Percentiles rank a stretch among this genome's conserved stretches.
These are phyloP conservation scores for Xylaria sp. DNA, from an alignment of 2,329 filamentous ascomycete genomes.

Conservation along the genomic window DNA sequence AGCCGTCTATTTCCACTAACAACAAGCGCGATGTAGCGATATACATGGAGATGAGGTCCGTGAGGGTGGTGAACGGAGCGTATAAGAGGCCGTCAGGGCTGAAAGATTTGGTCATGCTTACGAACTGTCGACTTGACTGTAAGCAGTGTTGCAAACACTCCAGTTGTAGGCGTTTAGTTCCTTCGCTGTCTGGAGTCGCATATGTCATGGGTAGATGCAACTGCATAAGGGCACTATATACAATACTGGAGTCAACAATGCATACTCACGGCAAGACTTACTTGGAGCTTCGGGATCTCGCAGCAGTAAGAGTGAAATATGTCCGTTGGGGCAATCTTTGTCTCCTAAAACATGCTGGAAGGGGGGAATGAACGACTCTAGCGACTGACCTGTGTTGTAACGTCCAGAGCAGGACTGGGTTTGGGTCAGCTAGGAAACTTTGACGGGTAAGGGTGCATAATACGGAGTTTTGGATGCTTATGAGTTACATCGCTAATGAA, in stretches of 20 bases:
- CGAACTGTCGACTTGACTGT: slow-evolving; percentile 49
- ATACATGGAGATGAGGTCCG: slow-evolving; percentile 45
- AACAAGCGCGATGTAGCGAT: slow-evolving; percentile 46
- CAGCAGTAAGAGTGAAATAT: too few species aligned
- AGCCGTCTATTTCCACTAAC: slow-evolving; percentile 44
- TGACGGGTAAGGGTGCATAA: background rate
- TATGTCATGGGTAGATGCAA: slow-evolving; percentile 53
- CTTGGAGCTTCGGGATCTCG: too few species aligned
- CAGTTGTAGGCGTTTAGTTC: slow-evolving; percentile 33
- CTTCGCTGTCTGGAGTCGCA: slow-evolving; percentile 42
- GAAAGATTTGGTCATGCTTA: slow-evolving; percentile 47
- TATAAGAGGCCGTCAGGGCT: slow-evolving; percentile 43
- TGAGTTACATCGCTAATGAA: slow-evolving; percentile 47
- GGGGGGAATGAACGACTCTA: too few species aligned
- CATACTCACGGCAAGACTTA: too few species aligned
- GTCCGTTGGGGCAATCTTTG: too few species aligned
- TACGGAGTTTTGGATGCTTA: slow-evolving; percentile 45
- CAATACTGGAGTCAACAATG: too few species aligned
- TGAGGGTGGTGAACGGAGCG: slow-evolving; percentile 41
- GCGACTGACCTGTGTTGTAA: too few species aligned
- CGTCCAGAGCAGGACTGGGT: slow-evolving; percentile 34
- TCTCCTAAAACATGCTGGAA: too few species aligned
- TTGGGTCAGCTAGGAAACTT: background rate
- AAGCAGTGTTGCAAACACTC: slow-evolving; percentile 52
- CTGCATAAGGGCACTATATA: slow-evolving; percentile 27